Conservation (phyloP, 192 early-diverging fungal species). For the Rhizophlyctis rosea region DNA sequence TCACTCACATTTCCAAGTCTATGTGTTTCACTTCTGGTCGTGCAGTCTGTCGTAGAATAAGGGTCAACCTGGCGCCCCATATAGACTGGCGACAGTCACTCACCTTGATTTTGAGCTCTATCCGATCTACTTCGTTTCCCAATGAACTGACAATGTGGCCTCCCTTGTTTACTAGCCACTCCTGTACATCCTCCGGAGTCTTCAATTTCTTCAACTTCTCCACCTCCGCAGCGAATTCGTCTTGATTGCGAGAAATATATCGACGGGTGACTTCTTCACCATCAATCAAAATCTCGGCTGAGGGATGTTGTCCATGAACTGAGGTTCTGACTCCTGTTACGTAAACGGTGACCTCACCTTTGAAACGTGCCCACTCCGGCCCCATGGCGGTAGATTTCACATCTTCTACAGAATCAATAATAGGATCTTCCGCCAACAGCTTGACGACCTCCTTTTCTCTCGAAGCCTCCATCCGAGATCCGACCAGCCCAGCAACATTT, state of each 20-base stretch:
- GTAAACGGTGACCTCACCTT: slow-evolving; percentile 22
- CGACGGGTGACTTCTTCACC: slow-evolving; percentile 48
- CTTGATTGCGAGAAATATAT: slow-evolving; percentile 29
- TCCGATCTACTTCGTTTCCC: slow-evolving; percentile 51
- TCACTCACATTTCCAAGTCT: slow-evolving; percentile 46
- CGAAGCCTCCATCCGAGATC: slow-evolving; percentile 33
- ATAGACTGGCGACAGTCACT: not conserved
- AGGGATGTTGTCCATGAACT: not conserved
- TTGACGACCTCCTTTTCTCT: slow-evolving; percentile 40
- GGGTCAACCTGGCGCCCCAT: not conserved
- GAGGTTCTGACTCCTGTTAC: too few relatives aligned
- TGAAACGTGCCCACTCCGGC: slow-evolving; percentile 52
- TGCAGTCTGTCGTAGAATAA: slow-evolving; percentile 22
- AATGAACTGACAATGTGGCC: slow-evolving; percentile 36
- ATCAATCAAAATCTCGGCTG: slow-evolving; percentile 56
- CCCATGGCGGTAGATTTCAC: slow-evolving; percentile 53
- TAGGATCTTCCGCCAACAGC: slow-evolving; percentile 47
- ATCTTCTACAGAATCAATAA: slow-evolving; percentile 54
- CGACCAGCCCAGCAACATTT: slow-evolving; percentile 49
- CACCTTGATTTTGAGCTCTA: slow-evolving; percentile 47
- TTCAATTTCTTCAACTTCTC: slow-evolving; percentile 30
- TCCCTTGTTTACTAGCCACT: slow-evolving; percentile 44
- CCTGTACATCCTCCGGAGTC: slow-evolving; percentile 40
- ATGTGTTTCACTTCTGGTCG: slow-evolving; percentile 55
- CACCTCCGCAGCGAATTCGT: slow-evolving; percentile 18